These are phyloP conservation scores for Fusarium sp. DNA, from an alignment of 2,329 filamentous ascomycete species.

Conservation along the genomic window DNA sequence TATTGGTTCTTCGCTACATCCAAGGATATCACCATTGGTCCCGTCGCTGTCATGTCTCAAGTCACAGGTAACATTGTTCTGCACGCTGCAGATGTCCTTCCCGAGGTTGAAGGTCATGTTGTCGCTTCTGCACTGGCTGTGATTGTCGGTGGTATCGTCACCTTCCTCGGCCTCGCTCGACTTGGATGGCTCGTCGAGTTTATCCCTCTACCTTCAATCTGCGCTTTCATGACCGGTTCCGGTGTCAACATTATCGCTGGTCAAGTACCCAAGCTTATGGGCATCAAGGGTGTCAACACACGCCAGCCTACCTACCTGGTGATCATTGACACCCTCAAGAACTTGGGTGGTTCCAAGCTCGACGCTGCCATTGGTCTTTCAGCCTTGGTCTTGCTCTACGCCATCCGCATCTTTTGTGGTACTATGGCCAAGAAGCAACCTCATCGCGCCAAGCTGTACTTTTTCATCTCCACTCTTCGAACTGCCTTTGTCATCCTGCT, in stretches of 20 bases:
- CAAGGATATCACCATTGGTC: constrained; percentile 88
- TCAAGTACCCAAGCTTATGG: constrained; percentile 63
- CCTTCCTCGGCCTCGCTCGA: constrained; percentile 61
- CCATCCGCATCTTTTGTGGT: constrained; percentile 71
- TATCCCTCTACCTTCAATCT: constrained; percentile 63
- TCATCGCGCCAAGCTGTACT: constrained; percentile 74
- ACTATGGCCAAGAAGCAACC: constrained; percentile 75
- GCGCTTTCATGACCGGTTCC: constrained; percentile 66
- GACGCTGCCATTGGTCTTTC: constrained; percentile 81
- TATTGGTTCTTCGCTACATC: constrained; percentile 99
- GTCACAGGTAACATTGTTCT: constrained; percentile 62
- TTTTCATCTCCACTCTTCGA: constrained; percentile 81
- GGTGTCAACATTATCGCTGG: constrained; percentile 62
- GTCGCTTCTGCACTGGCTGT: constrained; percentile 61
- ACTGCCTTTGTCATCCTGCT: constrained; percentile 84
- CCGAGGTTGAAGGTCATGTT: constrained; percentile 54
- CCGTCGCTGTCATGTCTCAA: constrained; percentile 64
- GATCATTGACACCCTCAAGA: constrained; percentile 63
- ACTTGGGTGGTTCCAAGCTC: constrained; percentile 62
- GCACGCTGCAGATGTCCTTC: constrained; percentile 52
- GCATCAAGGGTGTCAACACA: constrained; percentile 62
- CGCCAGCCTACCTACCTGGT: constrained; percentile 60
- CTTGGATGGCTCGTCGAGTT: constrained; percentile 66
- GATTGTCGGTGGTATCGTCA: constrained; percentile 61
- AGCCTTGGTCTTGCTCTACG: constrained; percentile 74